Evolutionary conservation across 2,329 filamentous ascomycete genomes (phyloP).

Genomic region (Trichothecium roseum): DNA sequence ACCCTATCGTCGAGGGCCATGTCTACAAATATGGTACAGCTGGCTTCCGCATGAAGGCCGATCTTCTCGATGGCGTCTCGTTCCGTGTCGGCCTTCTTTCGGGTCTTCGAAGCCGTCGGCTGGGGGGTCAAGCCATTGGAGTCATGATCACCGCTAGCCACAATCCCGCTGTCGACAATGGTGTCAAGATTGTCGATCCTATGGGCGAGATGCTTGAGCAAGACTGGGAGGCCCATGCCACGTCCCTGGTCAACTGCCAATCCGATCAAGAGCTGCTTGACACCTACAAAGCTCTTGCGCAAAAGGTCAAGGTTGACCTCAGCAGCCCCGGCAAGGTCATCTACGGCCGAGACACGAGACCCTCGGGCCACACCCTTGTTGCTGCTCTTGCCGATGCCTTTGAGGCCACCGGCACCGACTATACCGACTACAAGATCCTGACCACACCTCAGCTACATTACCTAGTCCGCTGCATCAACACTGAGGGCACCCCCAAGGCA

Average conservation of each 20-base stretch:
- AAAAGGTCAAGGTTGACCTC: slow-evolving; percentile 66
- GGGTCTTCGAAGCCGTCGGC: slow-evolving; percentile 78
- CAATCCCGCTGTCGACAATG: slow-evolving; percentile 83
- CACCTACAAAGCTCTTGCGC: slow-evolving; percentile 65
- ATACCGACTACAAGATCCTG: slow-evolving; percentile 78
- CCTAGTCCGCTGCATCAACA: slow-evolving; percentile 88
- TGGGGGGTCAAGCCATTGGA: slow-evolving; percentile 83
- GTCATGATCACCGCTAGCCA: slow-evolving; percentile 95
- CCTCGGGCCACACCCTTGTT: slow-evolving; percentile 78
- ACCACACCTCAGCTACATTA: slow-evolving; percentile 99
- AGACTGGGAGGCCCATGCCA: slow-evolving; percentile 87
- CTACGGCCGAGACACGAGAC: slow-evolving; percentile 85
- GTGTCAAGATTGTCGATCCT: slow-evolving; percentile 92
- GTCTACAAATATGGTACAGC: slow-evolving; percentile 57
- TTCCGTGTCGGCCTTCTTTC: slow-evolving; percentile 88
- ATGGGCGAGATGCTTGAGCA: slow-evolving; percentile 97
- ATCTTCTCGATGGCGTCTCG: slow-evolving; percentile 82
- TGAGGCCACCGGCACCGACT: slow-evolving; percentile 62
- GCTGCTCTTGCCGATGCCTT: slow-evolving; percentile 70
- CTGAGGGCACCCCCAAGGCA: slow-evolving; percentile 71
- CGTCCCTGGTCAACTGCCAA: slow-evolving; percentile 75
- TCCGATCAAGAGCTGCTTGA: slow-evolving; percentile 65
- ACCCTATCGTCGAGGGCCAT: slow-evolving; percentile 45
- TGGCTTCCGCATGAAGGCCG: slow-evolving; percentile 59
- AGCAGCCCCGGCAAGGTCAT: slow-evolving; percentile 66